Evolutionary conservation across 352 stramenopile genomes (phyloP), one percentile per base, ranked within the genome.

Genomic region (Phytophthora cajani): DNA sequence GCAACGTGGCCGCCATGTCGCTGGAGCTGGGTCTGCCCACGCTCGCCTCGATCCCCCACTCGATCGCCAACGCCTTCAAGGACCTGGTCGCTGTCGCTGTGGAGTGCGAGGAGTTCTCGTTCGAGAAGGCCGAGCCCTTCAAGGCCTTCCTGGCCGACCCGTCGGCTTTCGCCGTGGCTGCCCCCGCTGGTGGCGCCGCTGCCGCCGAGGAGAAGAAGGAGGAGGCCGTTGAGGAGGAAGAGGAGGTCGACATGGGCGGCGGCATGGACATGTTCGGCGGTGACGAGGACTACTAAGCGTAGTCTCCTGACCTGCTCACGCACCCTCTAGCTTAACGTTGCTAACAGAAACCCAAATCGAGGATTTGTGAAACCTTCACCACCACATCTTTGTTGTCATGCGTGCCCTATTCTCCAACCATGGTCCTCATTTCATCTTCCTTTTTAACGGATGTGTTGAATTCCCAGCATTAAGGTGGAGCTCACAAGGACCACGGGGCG

Each of bases 1-100:
- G 90, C 76, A 97, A 94, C 74, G 82, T 99, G 52, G 97, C 98
- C 30, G 92, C 96, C 47, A 79, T 99, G 71, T 99, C 94, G 65
- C 90, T 99, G 56, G 92, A 95, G 62, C 85, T 99, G 52, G 94
- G 95, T 63, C 98, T 98, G 81, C 97, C 98, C 52, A 99, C 98
- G 58, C 88, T 99, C 71, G 97, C 97, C 42, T 99, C 95, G 74
- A 93, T 99, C 69, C 97, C 97, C 25, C 98, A 99, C 95, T 99
- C 95, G 74, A 96, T 99, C 73, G 97, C 94, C 83, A 99, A 99
- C 88, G 98, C 97, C 62, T 99, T 99, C 93, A 99, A 99, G 86
- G 91, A 92, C 44, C 84, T 99, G 61, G 91, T 99, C 27, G 95
- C 97, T 27, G 86, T 99, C 58, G 97, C 96, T 40, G 91, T 99